A percentile compares a stretch with the other conserved stretches of the same genome.
Evolutionary conservation across 2,329 filamentous ascomycete genomes (phyloP).

Genomic region (Celoporthe dispersa): DNA sequence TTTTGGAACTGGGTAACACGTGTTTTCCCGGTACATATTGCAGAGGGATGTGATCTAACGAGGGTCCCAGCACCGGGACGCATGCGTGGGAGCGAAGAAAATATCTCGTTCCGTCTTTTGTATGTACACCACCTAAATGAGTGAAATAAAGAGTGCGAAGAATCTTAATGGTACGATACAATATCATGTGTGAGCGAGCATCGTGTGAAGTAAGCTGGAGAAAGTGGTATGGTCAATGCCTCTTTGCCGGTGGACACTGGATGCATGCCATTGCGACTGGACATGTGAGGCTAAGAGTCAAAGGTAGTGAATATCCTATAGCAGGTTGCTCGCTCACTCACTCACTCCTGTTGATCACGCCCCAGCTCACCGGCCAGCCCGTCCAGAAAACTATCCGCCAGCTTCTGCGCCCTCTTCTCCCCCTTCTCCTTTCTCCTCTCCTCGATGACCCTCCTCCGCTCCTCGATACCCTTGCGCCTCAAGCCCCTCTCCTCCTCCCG

Average conservation of each 20-base stretch:
- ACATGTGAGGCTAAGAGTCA: neutral
- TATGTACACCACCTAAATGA: constrained; percentile 7
- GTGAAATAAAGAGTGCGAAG: neutral
- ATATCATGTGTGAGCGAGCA: neutral
- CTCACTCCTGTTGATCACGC: constrained; percentile 1
- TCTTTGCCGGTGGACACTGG: neutral
- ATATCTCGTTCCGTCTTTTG: neutral
- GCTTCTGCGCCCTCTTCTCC: constrained; percentile 63
- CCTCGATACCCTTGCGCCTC: constrained; percentile 67
- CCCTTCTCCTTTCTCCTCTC: constrained; percentile 57
- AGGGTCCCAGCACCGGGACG: neutral
- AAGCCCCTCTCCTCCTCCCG: constrained; percentile 61
- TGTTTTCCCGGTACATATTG: neutral
- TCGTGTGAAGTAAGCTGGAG: neutral
- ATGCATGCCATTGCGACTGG: neutral
- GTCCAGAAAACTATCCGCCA: constrained; percentile 75
- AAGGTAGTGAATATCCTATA: neutral
- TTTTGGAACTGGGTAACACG: neutral
- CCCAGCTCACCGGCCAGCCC: constrained; percentile 48
- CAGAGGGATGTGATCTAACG: neutral
- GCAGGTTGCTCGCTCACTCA: neutral
- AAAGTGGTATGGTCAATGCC: neutral
- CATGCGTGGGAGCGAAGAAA: neutral
- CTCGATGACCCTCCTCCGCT: constrained; percentile 65
- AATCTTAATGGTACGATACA: neutral